phyloP scores from a whole-genome alignment of 257 asterid genomes.

The Lycium ferocissimum region DNA sequence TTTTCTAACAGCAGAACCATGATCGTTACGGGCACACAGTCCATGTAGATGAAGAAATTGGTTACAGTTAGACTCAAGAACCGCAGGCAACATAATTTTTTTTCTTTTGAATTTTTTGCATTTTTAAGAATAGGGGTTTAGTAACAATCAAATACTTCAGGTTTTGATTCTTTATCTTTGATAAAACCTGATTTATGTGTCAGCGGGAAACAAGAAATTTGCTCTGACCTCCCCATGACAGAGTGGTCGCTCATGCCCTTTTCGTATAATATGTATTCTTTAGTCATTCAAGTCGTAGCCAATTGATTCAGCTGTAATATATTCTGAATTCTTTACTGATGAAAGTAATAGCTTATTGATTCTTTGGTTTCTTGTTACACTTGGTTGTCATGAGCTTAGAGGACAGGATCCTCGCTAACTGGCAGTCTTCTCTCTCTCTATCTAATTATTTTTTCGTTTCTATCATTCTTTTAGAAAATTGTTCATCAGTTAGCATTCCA shows the following conservation, averaged over 20 bases:
- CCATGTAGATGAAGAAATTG: too few relatives aligned
- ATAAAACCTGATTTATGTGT: slow-evolving; percentile 22
- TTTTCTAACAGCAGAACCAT: slow-evolving; percentile 10
- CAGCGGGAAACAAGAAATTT: slow-evolving; percentile 8
- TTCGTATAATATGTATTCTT: slow-evolving; percentile 23
- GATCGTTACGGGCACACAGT: too few relatives aligned
- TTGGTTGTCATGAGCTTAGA: slow-evolving; percentile 5
- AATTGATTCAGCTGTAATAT: slow-evolving; percentile 26
- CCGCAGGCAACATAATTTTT: not conserved
- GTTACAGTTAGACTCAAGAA: not conserved
- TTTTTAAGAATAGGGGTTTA: slow-evolving; percentile 8
- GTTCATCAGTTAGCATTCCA: not conserved
- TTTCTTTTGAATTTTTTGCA: slow-evolving; percentile 5
- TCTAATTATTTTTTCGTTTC: not conserved
- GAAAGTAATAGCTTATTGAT: slow-evolving; percentile 24
- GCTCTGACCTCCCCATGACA: not conserved
- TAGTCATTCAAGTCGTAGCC: slow-evolving; percentile 23
- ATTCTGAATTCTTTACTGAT: slow-evolving; percentile 19
- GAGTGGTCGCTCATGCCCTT: not conserved
- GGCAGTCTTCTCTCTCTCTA: not conserved
- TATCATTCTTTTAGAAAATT: not conserved
- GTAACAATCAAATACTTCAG: slow-evolving; percentile 1
- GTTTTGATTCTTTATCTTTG: slow-evolving; percentile 7
- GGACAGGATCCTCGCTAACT: not conserved
- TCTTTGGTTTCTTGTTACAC: slow-evolving; percentile 8